Base-by-base conservation (phyloP, 768 basidiomycete genomes). In the Mycena rebaudengoi region DNA sequence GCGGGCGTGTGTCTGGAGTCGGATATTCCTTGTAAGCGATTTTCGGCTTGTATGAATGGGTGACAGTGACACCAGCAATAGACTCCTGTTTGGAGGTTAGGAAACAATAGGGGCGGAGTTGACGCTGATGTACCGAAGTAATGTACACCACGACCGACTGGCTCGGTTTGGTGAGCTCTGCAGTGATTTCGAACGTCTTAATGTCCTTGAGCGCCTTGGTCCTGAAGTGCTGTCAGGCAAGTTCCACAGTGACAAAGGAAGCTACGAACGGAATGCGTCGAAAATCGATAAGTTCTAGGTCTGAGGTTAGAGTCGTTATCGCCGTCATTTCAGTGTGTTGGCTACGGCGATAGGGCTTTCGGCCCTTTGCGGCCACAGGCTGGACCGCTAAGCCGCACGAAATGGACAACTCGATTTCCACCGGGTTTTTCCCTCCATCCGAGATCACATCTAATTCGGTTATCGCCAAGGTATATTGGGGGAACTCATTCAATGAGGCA, bases 301-400 rank as follows among this genome's bases (percentile, higher is more conserved):
- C 94, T 1, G 92, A 94, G 0, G 90, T 92, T 37, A 92, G 46
- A 5, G 90, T 89, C 41, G 95, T 75, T n/a, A 95, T 80, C 28
- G 85, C 80, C 0, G 94, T 92, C 82, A 87, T 89, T 64, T n/a
- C n/a, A n/a, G n/a, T n/a, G n/a, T n/a, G n/a, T n/a, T 89, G 86
- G 7, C 77, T 74, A n/a, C 78, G 73, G 55, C 73, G 70, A 66
- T 83, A 85, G 2, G 75, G 72, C 69, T 83, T 86, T 68, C 85
- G 88, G 39, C 70, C 67, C 60, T 78, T 83, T 23, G 74, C 68
- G 8, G 68, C 43, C 4, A 68, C 56, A 32, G 63, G 45, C 11
- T 78, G 73, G 26, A 80, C 75, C 1, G 74, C 64, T 13, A 91
- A 73, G 7, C 84, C 80, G 69, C 94, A 94, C 56, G 85, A 79